A percentile compares a stretch with the other conserved stretches of the same genome.
Evolutionary conservation across 257 asterid species (phyloP).

Genomic region (Solanum megistacrolobum): DNA sequence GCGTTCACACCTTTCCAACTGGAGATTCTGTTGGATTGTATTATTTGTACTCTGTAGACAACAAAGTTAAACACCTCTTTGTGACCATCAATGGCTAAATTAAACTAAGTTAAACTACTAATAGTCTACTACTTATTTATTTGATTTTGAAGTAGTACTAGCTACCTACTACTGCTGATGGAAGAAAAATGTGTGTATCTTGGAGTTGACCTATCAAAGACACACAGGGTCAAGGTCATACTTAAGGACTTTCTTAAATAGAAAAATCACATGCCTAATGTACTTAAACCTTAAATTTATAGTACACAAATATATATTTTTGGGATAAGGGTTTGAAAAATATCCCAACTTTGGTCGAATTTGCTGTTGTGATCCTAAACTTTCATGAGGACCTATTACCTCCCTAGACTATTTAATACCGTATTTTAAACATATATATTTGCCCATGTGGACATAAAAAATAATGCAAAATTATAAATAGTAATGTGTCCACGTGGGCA

Average conservation of each 20-base stretch:
- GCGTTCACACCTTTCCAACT: constrained; percentile 16
- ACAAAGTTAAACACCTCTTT: not conserved
- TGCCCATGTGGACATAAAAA: no score
- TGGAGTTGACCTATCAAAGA: not conserved
- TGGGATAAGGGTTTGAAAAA: no score
- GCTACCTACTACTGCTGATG: not conserved
- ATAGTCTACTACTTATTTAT: not conserved
- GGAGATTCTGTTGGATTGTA: constrained; percentile 2
- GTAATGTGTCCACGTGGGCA: no score
- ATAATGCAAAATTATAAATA: no score
- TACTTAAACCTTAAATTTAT: not conserved
- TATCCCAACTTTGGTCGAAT: no score
- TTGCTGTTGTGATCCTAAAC: no score
- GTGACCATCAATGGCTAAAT: not conserved
- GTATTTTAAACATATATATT: no score
- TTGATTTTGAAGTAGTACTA: not conserved
- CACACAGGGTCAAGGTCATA: not conserved
- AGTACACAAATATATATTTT: not conserved
- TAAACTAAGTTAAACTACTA: not conserved
- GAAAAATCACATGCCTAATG: not conserved
- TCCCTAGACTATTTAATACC: no score
- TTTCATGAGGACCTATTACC: no score
- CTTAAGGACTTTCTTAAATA: not conserved
- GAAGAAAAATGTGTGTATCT: not conserved
- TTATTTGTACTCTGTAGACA: constrained; percentile 4